Percentiles rank a stretch among this genome's conserved stretches.
Conservation (phyloP, 176 grass and related monocot genomes). For the Ensete ventricosum region DNA sequence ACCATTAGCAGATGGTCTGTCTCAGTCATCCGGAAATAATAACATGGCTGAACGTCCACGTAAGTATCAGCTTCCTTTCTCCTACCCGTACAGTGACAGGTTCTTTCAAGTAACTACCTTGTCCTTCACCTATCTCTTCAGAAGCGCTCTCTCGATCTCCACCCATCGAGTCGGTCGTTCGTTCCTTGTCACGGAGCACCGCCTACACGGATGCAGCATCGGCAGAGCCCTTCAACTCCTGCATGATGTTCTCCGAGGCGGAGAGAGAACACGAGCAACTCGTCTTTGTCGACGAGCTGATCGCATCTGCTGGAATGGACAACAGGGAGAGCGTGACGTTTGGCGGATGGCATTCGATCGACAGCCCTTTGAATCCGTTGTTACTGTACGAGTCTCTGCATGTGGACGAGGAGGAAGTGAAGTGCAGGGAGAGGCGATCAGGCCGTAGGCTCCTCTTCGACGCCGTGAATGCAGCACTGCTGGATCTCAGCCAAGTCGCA, state of each 20-base stretch:
- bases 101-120: slow-evolving; percentile 16
- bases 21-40: slow-evolving; percentile 36
- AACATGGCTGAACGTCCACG: slow-evolving; percentile 42
- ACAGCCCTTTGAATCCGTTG: slow-evolving; percentile 42
- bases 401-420: slow-evolving; percentile 28
- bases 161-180: slow-evolving; percentile 69
- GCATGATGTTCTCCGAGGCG: slow-evolving; percentile 64
- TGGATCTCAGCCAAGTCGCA: slow-evolving; percentile 33
- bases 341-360: slow-evolving; percentile 26
- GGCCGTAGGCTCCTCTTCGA: slow-evolving; percentile 69
- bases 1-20: slow-evolving; percentile 38
- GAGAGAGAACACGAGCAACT: slow-evolving; percentile 70
- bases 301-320: slow-evolving; percentile 40
- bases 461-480: slow-evolving; percentile 57
- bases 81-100: neutral
- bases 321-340: slow-evolving; percentile 11
- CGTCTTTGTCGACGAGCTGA: slow-evolving; percentile 57
- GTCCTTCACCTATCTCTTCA: slow-evolving; percentile 21
- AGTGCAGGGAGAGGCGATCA: slow-evolving; percentile 21
- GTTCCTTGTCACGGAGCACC: slow-evolving; percentile 46
- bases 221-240: slow-evolving; percentile 61
- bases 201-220: slow-evolving; percentile 47
- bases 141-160: slow-evolving; percentile 74
- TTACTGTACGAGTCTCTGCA: slow-evolving; percentile 43
- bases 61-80: slow-evolving; percentile 33